A percentile compares a stretch with the other conserved stretches of the same genome.
Conservation (phyloP, 1,284 basidiomycete species). For the Irpex sp. region DNA sequence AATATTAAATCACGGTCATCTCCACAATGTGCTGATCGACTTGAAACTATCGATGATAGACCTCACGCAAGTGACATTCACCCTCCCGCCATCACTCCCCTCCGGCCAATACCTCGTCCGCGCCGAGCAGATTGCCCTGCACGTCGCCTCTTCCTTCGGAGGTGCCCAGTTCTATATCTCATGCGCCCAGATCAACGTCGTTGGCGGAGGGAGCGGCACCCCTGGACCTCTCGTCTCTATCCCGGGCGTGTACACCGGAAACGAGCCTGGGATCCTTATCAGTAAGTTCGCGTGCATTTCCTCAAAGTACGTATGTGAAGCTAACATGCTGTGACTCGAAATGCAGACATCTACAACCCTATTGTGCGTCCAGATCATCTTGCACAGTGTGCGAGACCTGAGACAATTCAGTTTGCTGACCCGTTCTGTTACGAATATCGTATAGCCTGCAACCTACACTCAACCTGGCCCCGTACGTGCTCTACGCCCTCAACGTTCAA, state of each 20-base stretch:
- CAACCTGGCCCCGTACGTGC: constrained; percentile 35
- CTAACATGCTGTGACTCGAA: neutral
- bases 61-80: constrained; percentile 33
- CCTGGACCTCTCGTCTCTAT: constrained; percentile 24
- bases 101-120: constrained; percentile 46
- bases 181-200: constrained; percentile 22
- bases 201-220: constrained; percentile 20
- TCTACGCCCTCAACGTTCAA: neutral
- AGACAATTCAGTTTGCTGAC: neutral
- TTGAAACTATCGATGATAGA: neutral
- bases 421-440: neutral
- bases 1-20: neutral
- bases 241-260: constrained; percentile 24
- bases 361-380: neutral
- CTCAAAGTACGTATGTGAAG: neutral
- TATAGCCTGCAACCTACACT: constrained; percentile 28
- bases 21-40: neutral
- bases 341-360: neutral
- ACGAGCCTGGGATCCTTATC: constrained; percentile 28
- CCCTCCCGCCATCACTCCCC: constrained; percentile 39
- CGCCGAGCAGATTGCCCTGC: constrained; percentile 54
- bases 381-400: neutral
- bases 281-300: constrained; percentile 5
- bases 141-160: constrained; percentile 42
- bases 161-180: constrained; percentile 31